A percentile compares a stretch with the other conserved stretches of the same genome.
Conservation (phyloP, 2,329 filamentous ascomycete species). For the Hymenoscyphus fructigenus region DNA sequence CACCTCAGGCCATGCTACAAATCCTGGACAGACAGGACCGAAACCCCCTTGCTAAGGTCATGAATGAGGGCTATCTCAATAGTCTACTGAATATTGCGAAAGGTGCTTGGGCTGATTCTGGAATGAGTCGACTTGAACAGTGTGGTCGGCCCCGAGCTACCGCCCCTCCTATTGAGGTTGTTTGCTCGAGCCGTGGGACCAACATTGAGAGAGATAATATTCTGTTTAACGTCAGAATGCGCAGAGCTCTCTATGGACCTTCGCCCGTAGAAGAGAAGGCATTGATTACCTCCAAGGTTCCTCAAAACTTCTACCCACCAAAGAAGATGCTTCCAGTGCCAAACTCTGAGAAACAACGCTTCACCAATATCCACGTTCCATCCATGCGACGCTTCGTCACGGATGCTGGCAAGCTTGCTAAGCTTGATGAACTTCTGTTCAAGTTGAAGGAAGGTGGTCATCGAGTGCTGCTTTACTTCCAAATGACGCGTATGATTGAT, state of each 20-base stretch:
- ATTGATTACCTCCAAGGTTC: conserved; percentile 71
- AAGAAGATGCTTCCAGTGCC: conserved; percentile 71
- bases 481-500: conserved; percentile 99
- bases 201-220: conserved; percentile 66
- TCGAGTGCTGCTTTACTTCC: conserved; percentile 96
- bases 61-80: conserved; percentile 68
- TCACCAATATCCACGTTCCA: conserved; percentile 87
- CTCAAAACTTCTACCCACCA: conserved; percentile 62
- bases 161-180: conserved; percentile 82
- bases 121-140: conserved; percentile 76
- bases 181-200: conserved; percentile 66
- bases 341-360: conserved; percentile 77
- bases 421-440: conserved; percentile 82
- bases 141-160: conserved; percentile 75
- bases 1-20: conserved; percentile 77
- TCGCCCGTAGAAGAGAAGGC: conserved; percentile 66
- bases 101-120: conserved; percentile 63
- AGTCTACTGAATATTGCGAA: conserved; percentile 78
- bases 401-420: conserved; percentile 93
- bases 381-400: conserved; percentile 98
- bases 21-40: conserved; percentile 70
- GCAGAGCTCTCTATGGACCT: conserved; percentile 71
- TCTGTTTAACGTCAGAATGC: conserved; percentile 76
- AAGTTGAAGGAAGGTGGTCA: conserved; percentile 90
- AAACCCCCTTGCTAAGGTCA: conserved; percentile 66